Conservation (phyloP, 2,329 filamentous ascomycete species). For the Pyrenochaeta sp. region DNA sequence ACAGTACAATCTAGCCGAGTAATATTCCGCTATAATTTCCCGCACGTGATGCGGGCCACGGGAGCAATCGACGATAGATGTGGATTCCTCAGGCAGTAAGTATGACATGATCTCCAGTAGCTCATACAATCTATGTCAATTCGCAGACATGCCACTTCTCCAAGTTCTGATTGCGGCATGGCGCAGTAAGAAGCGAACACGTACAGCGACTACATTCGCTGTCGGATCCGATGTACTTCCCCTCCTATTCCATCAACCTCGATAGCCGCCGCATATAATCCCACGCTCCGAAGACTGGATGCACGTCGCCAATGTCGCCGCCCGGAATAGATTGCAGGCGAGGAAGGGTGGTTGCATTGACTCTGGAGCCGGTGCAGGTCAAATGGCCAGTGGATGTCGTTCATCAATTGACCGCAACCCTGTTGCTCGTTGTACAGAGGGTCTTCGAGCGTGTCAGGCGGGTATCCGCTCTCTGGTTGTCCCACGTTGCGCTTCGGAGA, state of each 20-base stretch:
- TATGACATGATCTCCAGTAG: constrained; percentile 5
- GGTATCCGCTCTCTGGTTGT: constrained; percentile 24
- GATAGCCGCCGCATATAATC: constrained; percentile 42
- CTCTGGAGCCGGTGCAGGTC: constrained; percentile 15
- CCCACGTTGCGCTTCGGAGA: constrained; percentile 34
- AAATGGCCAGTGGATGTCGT: constrained; percentile 5
- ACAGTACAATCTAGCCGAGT: no score
- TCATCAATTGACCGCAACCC: constrained; percentile 16
- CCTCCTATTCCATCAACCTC: constrained; percentile 26
- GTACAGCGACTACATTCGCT: constrained; percentile 41
- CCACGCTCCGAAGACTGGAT: constrained; percentile 28
- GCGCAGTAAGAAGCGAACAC: constrained; percentile 39
- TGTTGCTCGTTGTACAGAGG: constrained; percentile 23
- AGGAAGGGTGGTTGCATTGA: constrained; percentile 11
- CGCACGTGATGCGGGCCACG: no score
- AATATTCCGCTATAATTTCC: no score
- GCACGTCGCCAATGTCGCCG: constrained; percentile 35
- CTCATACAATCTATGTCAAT: constrained; percentile 6
- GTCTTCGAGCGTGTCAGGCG: constrained; percentile 20
- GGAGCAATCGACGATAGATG: no score
- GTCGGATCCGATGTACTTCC: constrained; percentile 1
- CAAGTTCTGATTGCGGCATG: constrained; percentile 18
- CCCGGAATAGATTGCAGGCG: constrained; percentile 16
- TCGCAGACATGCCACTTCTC: constrained; percentile 13
- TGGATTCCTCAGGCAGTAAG: no score